These are phyloP conservation scores for Beauveria sp. DNA, from an alignment of 2,329 filamentous ascomycete genomes.

Conservation along the genomic window DNA sequence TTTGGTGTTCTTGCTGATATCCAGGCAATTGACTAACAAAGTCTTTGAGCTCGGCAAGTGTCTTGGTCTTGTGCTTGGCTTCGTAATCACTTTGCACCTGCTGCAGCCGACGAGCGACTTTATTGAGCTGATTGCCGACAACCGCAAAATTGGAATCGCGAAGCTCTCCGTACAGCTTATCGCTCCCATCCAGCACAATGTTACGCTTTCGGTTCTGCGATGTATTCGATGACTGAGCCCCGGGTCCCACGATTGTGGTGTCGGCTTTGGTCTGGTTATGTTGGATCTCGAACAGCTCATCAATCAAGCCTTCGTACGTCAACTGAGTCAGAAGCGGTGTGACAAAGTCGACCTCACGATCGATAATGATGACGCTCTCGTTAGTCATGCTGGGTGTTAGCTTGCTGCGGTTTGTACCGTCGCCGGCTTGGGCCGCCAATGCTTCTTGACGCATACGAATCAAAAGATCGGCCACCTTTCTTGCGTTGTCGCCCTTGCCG, in stretches of 20 bases:
- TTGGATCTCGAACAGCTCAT: slow-evolving; percentile 85
- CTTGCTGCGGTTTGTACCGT: slow-evolving; percentile 53
- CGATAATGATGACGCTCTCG: slow-evolving; percentile 89
- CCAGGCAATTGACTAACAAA: slow-evolving; percentile 91
- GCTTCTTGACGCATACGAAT: slow-evolving; percentile 88
- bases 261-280: slow-evolving; percentile 93
- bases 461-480: slow-evolving; percentile 78
- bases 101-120: slow-evolving; percentile 79
- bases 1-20: slow-evolving; percentile 89
- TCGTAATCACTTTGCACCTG: slow-evolving; percentile 81
- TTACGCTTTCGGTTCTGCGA: slow-evolving; percentile 69
- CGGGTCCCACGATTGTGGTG: slow-evolving; percentile 76
- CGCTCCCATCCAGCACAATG: slow-evolving; percentile 79
- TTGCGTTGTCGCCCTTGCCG: slow-evolving; percentile 92
- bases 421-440: slow-evolving; percentile 67
- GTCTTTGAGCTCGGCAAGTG: slow-evolving; percentile 82
- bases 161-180: slow-evolving; percentile 80
- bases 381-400: slow-evolving; percentile 79
- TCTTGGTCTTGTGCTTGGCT: slow-evolving; percentile 79
- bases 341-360: slow-evolving; percentile 89
- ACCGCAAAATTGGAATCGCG: slow-evolving; percentile 93
- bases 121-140: slow-evolving; percentile 81
- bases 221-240: slow-evolving; percentile 51
- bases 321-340: slow-evolving; percentile 89
- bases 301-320: slow-evolving; percentile 92